These are phyloP conservation scores for Phytophthora cactorum DNA, from an alignment of 352 stramenopile species.

Conservation along the genomic window DNA sequence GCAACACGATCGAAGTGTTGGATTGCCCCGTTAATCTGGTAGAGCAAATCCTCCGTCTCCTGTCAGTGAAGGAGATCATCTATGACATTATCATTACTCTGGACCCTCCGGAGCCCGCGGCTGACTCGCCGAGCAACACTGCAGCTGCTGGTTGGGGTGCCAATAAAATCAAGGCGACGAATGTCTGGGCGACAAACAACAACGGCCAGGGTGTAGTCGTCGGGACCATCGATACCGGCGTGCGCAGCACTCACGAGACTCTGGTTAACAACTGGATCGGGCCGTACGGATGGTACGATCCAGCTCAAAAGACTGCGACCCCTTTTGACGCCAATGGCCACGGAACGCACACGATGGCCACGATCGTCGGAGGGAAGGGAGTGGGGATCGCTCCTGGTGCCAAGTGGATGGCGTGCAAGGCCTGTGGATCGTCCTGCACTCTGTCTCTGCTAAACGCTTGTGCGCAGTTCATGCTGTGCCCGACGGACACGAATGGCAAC, in stretches of 20 bases:
- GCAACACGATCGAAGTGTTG: slow-evolving; percentile 45
- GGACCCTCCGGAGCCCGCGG: slow-evolving; percentile 14
- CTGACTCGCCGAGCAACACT: slow-evolving; percentile 31
- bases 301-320: slow-evolving; percentile 27
- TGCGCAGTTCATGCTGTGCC: slow-evolving; percentile 65
- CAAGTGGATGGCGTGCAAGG: slow-evolving; percentile 64
- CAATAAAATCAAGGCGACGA: slow-evolving; percentile 41
- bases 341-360: slow-evolving; percentile 59
- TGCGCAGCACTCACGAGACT: slow-evolving; percentile 42
- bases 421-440: slow-evolving; percentile 35
- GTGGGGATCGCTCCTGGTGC: slow-evolving; percentile 52
- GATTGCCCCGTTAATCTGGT: slow-evolving; percentile 30
- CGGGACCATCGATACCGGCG: slow-evolving; percentile 48
- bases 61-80: slow-evolving; percentile 36
- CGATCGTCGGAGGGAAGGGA: slow-evolving; percentile 44
- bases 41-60: slow-evolving; percentile 22
- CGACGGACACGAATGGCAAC: slow-evolving; percentile 56
- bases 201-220: slow-evolving; percentile 44
- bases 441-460: slow-evolving; percentile 45
- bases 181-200: slow-evolving; percentile 40
- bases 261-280: slow-evolving; percentile 40
- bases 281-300: slow-evolving; percentile 58
- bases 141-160: slow-evolving; percentile 38
- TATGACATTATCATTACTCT: slow-evolving; percentile 32
- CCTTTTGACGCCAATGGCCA: slow-evolving; percentile 57